Evolutionary conservation across 2,329 filamentous ascomycete species (phyloP), one percentile per base, ranked within the genome.

Genomic region (Sporothrix phasma): DNA sequence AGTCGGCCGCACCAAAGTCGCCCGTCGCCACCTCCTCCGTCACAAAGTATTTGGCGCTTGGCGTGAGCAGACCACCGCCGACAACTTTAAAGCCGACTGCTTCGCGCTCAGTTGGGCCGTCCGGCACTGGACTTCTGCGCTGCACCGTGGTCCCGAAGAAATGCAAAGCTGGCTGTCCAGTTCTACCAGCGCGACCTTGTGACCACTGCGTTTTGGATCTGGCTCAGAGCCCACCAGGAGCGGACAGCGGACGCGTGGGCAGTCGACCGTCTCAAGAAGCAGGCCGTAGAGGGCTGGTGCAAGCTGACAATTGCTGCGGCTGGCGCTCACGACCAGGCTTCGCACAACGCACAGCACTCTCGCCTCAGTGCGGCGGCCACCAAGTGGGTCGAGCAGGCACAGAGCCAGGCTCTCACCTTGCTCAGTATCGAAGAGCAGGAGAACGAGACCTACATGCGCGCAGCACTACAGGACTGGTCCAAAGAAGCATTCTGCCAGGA

Each of bases 11-110:
- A 90, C 88, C 3, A 84, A 82, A 4, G 79, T 85, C 47, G 90
- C 89, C 22, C 81, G 88, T 67, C 80, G 84, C 66, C 88, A 90
- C 71, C 84, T 92, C 66, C 76, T 94, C 62, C 80, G 87, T 63
- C 84, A 83, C 13, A 83, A 84, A 63, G 87, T 86, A 66, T 90
- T 90, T 73, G 83, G 83, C 65, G 84, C 84, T 7, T 91, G 88
- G 88, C 80, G 82, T 29, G 80, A 84, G 65, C 84, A 89, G 63
- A 87, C 86, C 0, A 78, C 79, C 1, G 79, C 84, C 59, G 86
- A 88, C 67, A 80, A 84, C 49, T 69, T 76, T 46, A 82, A 82
- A 68, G 79, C 79, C 15, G 75, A 77, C 24, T 76, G 66, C 45
- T 73, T 75, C 29, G 63, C 68, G 26, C 66, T 73, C 13, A 63